Evolutionary conservation across 305 asterid species (phyloP).

Genomic region (Rubia peregrina): DNA sequence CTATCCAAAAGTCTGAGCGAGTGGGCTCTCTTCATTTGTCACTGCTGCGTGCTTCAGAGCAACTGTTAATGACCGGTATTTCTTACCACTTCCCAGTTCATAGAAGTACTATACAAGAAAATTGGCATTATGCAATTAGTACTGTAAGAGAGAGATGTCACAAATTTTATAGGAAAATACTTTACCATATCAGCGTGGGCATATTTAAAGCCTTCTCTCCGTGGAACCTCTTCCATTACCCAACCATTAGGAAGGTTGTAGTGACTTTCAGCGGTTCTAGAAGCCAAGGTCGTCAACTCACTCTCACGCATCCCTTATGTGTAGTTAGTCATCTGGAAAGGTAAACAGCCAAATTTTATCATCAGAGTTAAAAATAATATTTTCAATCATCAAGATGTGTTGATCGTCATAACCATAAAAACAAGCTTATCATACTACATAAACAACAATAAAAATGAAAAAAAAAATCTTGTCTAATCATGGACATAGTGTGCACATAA

Average conservation of each 20-base stretch:
- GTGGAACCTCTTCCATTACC: slow-evolving; percentile 67
- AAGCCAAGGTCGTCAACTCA: slow-evolving; percentile 29
- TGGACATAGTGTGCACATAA: too few species aligned
- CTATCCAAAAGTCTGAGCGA: slow-evolving; percentile 45
- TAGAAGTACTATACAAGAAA: slow-evolving; percentile 52
- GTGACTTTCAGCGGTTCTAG: slow-evolving; percentile 23
- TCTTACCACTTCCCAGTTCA: slow-evolving; percentile 64
- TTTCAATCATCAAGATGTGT: neutral
- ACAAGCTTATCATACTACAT: too few species aligned
- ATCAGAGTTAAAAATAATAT: neutral
- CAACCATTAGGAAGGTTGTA: slow-evolving; percentile 66
- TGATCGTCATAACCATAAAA: neutral
- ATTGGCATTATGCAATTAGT: neutral
- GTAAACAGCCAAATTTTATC: neutral
- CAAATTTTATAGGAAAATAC: neutral
- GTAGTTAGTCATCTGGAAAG: slow-evolving; percentile 34
- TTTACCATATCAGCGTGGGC: slow-evolving; percentile 44
- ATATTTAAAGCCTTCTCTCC: slow-evolving; percentile 18
- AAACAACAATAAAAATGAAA: too few species aligned
- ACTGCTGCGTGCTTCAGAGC: slow-evolving; percentile 52
- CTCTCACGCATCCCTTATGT: slow-evolving; percentile 25
- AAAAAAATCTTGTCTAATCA: too few species aligned
- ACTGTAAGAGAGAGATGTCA: neutral
- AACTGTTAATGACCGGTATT: slow-evolving; percentile 57
- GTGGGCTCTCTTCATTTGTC: slow-evolving; percentile 40